phyloP scores from a whole-genome alignment of 345 rosid species.

The Brassica carinata region DNA sequence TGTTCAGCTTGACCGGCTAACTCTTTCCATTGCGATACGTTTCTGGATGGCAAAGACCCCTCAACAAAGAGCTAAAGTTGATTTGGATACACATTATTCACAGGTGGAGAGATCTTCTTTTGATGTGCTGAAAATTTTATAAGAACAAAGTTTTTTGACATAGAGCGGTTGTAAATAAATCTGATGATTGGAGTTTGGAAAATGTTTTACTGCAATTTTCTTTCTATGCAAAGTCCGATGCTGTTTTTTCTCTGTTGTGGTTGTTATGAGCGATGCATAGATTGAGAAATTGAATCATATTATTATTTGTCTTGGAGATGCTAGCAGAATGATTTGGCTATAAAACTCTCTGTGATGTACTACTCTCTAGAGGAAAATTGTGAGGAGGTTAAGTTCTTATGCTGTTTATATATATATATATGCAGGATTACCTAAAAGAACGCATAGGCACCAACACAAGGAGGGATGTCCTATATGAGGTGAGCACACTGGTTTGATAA shows the following conservation, averaged over 20 bases:
- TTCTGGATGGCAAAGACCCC: constrained; percentile 89
- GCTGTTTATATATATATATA: constrained; percentile 3
- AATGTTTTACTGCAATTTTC: neutral
- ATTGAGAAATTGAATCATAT: constrained; percentile 10
- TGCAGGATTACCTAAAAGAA: constrained; percentile 73
- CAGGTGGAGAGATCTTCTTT: constrained; percentile 47
- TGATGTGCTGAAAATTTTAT: neutral
- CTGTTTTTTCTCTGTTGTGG: neutral
- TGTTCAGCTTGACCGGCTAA: constrained; percentile 66
- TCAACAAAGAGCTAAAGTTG: constrained; percentile 93
- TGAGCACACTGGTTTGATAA: constrained; percentile 29
- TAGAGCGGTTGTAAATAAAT: neutral
- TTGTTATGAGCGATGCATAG: neutral
- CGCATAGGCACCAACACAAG: constrained; percentile 61
- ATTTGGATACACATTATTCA: constrained; percentile 94
- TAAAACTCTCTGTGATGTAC: neutral
- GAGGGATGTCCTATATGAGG: constrained; percentile 74
- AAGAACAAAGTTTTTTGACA: neutral
- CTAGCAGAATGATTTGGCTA: neutral
- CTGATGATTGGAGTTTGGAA: neutral
- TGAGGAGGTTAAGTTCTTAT: neutral
- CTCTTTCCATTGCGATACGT: constrained; percentile 78
- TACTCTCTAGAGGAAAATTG: neutral
- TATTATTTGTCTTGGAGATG: neutral
- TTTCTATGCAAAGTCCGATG: neutral